A percentile compares a stretch with the other conserved stretches of the same genome.
phyloP scores from a whole-genome alignment of 2,329 filamentous ascomycete species.

The Cyphellophora europaea region DNA sequence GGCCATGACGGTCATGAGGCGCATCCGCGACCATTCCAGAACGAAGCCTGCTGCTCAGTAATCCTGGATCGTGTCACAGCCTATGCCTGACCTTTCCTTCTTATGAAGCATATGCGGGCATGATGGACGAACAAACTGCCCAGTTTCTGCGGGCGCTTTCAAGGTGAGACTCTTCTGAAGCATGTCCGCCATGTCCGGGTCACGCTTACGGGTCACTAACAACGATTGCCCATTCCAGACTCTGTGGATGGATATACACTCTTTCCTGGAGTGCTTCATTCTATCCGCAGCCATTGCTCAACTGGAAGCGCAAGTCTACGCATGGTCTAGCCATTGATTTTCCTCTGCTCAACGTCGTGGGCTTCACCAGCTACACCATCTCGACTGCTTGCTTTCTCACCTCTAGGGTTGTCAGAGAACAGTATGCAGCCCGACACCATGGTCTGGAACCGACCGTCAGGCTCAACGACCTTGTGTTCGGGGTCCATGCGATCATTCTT shows the following conservation, averaged over 20 bases:
- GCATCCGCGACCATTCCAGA: too few relatives aligned
- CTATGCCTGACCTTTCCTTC: too few relatives aligned
- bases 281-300: conserved; percentile 81
- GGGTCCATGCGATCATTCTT: conserved; percentile 67
- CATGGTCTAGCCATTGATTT: conserved; percentile 82
- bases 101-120: too few relatives aligned
- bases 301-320: conserved; percentile 67
- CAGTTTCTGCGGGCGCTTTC: too few relatives aligned
- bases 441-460: conserved; percentile 73
- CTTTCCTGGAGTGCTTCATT: conserved; percentile 78
- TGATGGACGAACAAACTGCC: too few relatives aligned
- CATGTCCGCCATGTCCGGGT: too few relatives aligned
- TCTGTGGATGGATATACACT: conserved; percentile 22
- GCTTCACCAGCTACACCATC: conserved; percentile 58
- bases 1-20: too few relatives aligned
- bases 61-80: too few relatives aligned
- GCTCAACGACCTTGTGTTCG: conserved; percentile 85
- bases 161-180: too few relatives aligned
- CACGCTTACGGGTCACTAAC: too few relatives aligned
- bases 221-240: too few relatives aligned
- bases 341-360: conserved; percentile 59
- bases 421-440: conserved; percentile 76
- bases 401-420: conserved; percentile 63
- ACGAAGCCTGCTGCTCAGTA: too few relatives aligned
- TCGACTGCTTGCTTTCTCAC: conserved; percentile 71